Conservation (phyloP, 2,329 filamentous ascomycete species). For the Colletotrichum spinosum region DNA sequence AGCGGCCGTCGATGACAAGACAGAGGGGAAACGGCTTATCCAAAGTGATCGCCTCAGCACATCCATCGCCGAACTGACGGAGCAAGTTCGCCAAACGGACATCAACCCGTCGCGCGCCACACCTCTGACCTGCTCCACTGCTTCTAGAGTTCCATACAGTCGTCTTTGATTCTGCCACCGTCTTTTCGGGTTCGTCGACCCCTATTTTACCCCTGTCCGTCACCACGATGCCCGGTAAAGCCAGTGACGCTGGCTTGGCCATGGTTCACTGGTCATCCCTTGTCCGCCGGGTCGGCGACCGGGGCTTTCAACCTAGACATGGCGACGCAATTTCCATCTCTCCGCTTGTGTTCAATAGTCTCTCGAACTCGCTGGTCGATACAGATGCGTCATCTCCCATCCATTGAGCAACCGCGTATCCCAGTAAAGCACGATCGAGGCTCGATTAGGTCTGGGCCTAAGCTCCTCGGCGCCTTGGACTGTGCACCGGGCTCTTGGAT, state of each 20-base stretch:
- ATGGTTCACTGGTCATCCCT: conserved; percentile 5
- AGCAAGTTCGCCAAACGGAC: conserved; percentile 33
- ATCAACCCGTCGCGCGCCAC: conserved; percentile 5
- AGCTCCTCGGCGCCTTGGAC: conserved; percentile 25
- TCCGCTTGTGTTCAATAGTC: conserved; percentile 12
- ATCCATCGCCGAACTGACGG: neutral
- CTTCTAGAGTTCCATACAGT: conserved; percentile 34
- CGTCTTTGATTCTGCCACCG: conserved; percentile 14
- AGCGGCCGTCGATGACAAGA: conserved; percentile 22
- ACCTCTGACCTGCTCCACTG: conserved; percentile 28
- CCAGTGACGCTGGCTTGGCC: neutral
- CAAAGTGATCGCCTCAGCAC: conserved; percentile 2
- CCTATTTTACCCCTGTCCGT: conserved; percentile 29
- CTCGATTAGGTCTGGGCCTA: conserved; percentile 24
- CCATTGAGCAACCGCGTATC: neutral
- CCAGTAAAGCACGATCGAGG: conserved; percentile 14
- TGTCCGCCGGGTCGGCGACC: conserved; percentile 17
- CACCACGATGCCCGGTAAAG: conserved; percentile 7
- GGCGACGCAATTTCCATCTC: conserved; percentile 26
- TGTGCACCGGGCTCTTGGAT: conserved; percentile 15
- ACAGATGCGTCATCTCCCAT: neutral
- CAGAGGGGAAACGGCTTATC: conserved; percentile 12
- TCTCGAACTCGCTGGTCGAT: conserved; percentile 2
- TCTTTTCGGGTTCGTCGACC: conserved; percentile 28
- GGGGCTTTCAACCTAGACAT: conserved; percentile 6